These are phyloP conservation scores for Aspergillus pseudoglaucus DNA, from an alignment of 2,329 filamentous ascomycete genomes.

Conservation along the genomic window DNA sequence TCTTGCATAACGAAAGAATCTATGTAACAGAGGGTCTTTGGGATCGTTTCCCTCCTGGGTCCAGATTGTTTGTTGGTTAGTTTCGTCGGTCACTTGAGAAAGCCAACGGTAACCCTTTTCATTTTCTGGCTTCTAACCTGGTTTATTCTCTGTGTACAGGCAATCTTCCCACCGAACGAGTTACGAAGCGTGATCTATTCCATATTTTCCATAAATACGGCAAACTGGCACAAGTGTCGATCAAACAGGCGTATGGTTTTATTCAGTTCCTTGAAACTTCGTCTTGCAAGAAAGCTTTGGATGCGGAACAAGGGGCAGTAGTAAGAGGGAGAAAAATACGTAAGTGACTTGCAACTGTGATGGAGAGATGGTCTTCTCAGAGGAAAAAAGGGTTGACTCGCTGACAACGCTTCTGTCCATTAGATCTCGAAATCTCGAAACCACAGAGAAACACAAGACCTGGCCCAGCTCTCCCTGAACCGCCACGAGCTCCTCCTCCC, in stretches of 20 bases:
- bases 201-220: conserved; percentile 82
- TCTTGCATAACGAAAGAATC: conserved; percentile 44
- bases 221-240: conserved; percentile 84
- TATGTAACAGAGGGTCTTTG: conserved; percentile 48
- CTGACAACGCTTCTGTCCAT: background rate
- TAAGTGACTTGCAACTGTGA: conserved; percentile 45
- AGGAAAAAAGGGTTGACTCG: background rate
- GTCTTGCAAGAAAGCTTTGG: conserved; percentile 68
- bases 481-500: conserved; percentile 30
- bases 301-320: conserved; percentile 70
- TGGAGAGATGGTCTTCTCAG: background rate
- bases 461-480: conserved; percentile 35
- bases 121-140: conserved; percentile 3
- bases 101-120: background rate
- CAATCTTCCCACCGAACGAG: conserved; percentile 86
- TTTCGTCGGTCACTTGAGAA: conserved; percentile 6
- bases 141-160: conserved; percentile 44
- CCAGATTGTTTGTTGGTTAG: conserved; percentile 45
- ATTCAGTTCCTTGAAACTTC: conserved; percentile 79
- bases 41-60: conserved; percentile 46
- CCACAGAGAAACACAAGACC: conserved; percentile 71
- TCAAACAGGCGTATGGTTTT: conserved; percentile 95
- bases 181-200: conserved; percentile 90
- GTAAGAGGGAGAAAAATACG: conserved; percentile 89
- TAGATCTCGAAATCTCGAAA: conserved; percentile 58